Evolutionary conservation across 345 rosid genomes (phyloP).

Genomic region (Eucalyptus pauciflora): DNA sequence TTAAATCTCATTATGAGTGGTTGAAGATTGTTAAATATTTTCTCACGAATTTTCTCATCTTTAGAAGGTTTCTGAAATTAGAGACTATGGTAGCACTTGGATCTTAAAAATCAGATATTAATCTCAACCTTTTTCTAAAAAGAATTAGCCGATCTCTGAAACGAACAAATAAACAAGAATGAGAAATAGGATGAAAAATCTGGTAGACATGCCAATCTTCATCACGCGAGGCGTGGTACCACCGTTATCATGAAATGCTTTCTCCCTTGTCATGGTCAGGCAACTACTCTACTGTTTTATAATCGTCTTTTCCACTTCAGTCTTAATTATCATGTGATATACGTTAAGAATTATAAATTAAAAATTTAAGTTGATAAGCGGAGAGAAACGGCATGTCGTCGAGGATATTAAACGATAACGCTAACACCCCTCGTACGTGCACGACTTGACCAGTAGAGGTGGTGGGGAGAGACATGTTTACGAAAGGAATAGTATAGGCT

Average conservation of each 20-base stretch:
- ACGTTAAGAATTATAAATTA: too few species aligned
- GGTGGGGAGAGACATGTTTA: too few species aligned
- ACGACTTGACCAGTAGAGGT: too few species aligned
- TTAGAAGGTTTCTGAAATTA: not conserved
- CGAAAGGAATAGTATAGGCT: not conserved
- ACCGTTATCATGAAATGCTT: fast-evolving
- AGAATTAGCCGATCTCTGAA: not conserved
- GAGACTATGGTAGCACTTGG: fast-evolving
- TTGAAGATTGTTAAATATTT: fast-evolving
- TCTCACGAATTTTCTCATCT: not conserved
- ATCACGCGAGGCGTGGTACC: not conserved
- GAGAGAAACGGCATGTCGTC: too few species aligned
- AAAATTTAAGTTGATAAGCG: too few species aligned
- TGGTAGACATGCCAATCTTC: too few species aligned
- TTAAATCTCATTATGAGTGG: not conserved
- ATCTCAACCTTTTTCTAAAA: not conserved
- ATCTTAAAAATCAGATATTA: not conserved
- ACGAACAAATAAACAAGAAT: not conserved
- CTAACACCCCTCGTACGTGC: too few species aligned
- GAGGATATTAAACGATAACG: too few species aligned
- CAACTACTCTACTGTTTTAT: not conserved
- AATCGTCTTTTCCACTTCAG: fast-evolving
- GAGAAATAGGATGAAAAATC: not conserved
- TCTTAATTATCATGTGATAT: too few species aligned
- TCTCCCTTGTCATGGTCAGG: not conserved